A percentile compares a stretch with the other conserved stretches of the same genome.
Conservation (phyloP, 768 basidiomycete species). For the Trichaptum fuscoviolaceum region DNA sequence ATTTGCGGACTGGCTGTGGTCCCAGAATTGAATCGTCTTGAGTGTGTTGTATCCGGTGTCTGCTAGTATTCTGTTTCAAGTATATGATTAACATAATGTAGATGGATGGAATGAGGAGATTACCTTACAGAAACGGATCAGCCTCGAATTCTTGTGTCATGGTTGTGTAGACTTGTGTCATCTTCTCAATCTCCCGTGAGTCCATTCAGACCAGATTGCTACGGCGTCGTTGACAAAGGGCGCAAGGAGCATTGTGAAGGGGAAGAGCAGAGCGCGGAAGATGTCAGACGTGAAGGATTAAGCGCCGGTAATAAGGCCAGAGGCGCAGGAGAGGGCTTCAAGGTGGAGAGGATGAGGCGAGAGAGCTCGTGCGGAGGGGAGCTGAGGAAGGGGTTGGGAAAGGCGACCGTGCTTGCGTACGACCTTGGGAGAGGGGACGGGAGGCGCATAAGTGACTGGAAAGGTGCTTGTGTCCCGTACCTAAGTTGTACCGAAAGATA, state of each 20-base stretch:
- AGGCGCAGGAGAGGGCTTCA: slow-evolving; percentile 75
- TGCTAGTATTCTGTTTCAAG: slow-evolving; percentile 64
- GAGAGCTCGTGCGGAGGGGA: slow-evolving; percentile 90
- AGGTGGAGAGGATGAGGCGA: slow-evolving; percentile 85
- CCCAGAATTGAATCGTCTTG: slow-evolving; percentile 80
- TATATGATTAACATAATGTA: slow-evolving; percentile 5
- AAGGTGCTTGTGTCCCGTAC: too few relatives aligned
- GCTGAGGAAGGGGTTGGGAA: too few relatives aligned
- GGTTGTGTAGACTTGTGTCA: slow-evolving; percentile 73
- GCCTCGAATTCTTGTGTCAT: slow-evolving; percentile 88
- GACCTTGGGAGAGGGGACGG: too few relatives aligned
- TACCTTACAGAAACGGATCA: slow-evolving; percentile 83
- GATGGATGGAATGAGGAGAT: slow-evolving; percentile 3
- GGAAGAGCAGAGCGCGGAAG: slow-evolving; percentile 28
- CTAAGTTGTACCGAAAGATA: too few relatives aligned
- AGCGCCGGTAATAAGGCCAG: slow-evolving; percentile 30
- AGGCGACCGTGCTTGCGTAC: too few relatives aligned
- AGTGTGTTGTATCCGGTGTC: slow-evolving; percentile 89
- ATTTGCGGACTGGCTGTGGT: slow-evolving; percentile 38
- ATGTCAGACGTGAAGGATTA: slow-evolving; percentile 27
- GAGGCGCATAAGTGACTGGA: too few relatives aligned
- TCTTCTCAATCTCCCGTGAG: slow-evolving; percentile 65
- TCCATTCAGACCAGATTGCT: slow-evolving; percentile 72
- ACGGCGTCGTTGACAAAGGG: slow-evolving; percentile 96
- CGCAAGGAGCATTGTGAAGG: slow-evolving; percentile 46